A percentile compares a stretch with the other conserved stretches of the same genome.
These are phyloP conservation scores for Tolypocladium tundrense DNA, from an alignment of 2,329 filamentous ascomycete species.

Conservation along the genomic window DNA sequence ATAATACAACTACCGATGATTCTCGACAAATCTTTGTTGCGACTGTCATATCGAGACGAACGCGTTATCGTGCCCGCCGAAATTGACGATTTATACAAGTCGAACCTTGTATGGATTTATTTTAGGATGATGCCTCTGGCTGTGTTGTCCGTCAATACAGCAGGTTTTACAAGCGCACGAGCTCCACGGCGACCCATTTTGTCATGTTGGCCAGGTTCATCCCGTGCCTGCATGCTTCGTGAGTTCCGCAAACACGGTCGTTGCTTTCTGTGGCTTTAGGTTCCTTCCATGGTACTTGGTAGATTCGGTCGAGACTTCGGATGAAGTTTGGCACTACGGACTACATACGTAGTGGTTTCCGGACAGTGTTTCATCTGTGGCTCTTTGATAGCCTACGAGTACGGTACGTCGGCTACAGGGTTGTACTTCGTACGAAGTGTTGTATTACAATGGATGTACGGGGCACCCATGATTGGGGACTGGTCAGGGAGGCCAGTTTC, in stretches of 20 bases:
- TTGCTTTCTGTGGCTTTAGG: not conserved
- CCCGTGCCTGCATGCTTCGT: not conserved
- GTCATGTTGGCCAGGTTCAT: not conserved
- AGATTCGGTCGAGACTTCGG: not conserved
- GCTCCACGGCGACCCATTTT: no score
- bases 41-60: not conserved
- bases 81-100: not conserved
- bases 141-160: not conserved
- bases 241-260: not conserved
- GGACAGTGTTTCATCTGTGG: not conserved
- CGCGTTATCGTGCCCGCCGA: not conserved
- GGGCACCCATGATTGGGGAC: not conserved
- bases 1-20: not conserved
- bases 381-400: not conserved
- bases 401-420: no score
- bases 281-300: no score
- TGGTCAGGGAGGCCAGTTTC: not conserved
- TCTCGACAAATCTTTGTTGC: not conserved
- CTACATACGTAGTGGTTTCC: not conserved
- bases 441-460: not conserved
- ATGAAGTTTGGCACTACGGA: not conserved
- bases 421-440: not conserved
- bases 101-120: not conserved
- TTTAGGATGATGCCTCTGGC: not conserved
- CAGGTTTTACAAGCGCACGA: not conserved